Conservation (phyloP, 2,329 filamentous ascomycete species). For the Anisogramma anomala region DNA sequence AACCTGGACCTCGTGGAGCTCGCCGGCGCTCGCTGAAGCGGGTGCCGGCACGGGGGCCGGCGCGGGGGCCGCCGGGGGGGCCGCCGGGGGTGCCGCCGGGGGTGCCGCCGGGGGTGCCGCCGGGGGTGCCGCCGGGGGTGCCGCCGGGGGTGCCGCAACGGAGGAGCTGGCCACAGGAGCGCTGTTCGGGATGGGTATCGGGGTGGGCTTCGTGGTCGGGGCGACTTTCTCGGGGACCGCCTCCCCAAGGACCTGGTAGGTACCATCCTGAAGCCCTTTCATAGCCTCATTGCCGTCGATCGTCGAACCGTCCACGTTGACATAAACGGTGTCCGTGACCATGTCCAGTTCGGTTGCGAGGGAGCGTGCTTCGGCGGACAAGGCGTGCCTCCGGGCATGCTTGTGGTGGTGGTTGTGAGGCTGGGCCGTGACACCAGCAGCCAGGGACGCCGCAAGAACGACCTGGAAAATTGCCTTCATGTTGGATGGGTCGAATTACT, state of each 20-base stretch:
- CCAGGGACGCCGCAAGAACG: slow-evolving; percentile 41
- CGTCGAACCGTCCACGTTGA: slow-evolving; percentile 48
- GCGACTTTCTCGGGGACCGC: slow-evolving; percentile 40
- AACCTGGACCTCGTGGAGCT: slow-evolving; percentile 41
- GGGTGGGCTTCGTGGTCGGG: slow-evolving; percentile 24
- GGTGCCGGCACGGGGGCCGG: slow-evolving; percentile 25
- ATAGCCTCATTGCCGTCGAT: slow-evolving; percentile 56
- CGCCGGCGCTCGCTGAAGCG: slow-evolving; percentile 26
- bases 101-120: slow-evolving; percentile 18
- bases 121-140: slow-evolving; percentile 24
- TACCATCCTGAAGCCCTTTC: slow-evolving; percentile 58
- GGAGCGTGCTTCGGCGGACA: slow-evolving; percentile 19
- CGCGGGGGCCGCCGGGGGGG: slow-evolving; percentile 26
- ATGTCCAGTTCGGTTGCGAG: slow-evolving; percentile 43
- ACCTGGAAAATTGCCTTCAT: slow-evolving; percentile 42
- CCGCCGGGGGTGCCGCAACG: slow-evolving; percentile 23
- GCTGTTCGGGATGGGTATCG: slow-evolving; percentile 17
- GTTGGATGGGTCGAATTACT: slow-evolving; percentile 9
- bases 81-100: slow-evolving; percentile 21
- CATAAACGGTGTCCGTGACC: slow-evolving; percentile 58
- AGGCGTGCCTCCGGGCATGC: slow-evolving; percentile 43
- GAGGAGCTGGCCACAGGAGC: slow-evolving; percentile 25
- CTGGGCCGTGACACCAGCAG: slow-evolving; percentile 43
- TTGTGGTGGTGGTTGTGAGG: slow-evolving; percentile 45
- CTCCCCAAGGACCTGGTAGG: slow-evolving; percentile 55